Evolutionary conservation across 2,329 filamentous ascomycete species (phyloP), one percentile per base, ranked within the genome.

Genomic region (Chaetomiaceae sp.): DNA sequence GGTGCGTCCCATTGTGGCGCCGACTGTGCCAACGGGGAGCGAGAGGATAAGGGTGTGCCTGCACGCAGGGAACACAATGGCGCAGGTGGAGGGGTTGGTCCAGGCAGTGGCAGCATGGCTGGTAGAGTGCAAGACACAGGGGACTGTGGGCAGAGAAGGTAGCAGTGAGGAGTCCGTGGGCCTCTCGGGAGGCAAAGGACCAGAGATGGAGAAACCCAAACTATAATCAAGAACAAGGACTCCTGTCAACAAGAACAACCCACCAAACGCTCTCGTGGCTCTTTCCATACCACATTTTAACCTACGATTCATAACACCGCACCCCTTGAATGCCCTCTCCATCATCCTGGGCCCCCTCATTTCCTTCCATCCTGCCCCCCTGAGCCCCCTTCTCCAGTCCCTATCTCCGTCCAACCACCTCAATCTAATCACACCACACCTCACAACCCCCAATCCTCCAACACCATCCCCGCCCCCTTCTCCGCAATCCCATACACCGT

Each of bases 31-130:
- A 0, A 63, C 58, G 7, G 79, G 80, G 0, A 74, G 69, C 19
- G 78, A 83, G 62, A 69, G 81, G 16, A 73, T 84, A 10, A 67
- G 81, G 17, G 70, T 84, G 1, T 83, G 79, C 63, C 59, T 84
- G 27, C 81, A 84, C 64, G 75, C 79, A 1, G 73, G 72, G 1
- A 84, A 84, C 57, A 80, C 77, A 0, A 58, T 65, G 20, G 66
- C 68, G 34, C 72, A 84, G 57, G 69, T 83, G 9, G 70, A 78
- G 13, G 69, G 66, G 2, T 62, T 83, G n/a, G 70, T 77, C 4
- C 59, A 55, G 5, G 68, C 65, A 1, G 70, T 81, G n/a, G 65
- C 66, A 42, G 34, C 27, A 12, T 51, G 47, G 55, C 6, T 44
- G 3, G 9, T 21, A 5, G 10, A 33, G 17, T 33, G 7, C 1